Percentiles rank a stretch among this genome's conserved stretches.
Evolutionary conservation across 2,329 filamentous ascomycete species (phyloP).

Genomic region (Cryoendolithus antarcticus): DNA sequence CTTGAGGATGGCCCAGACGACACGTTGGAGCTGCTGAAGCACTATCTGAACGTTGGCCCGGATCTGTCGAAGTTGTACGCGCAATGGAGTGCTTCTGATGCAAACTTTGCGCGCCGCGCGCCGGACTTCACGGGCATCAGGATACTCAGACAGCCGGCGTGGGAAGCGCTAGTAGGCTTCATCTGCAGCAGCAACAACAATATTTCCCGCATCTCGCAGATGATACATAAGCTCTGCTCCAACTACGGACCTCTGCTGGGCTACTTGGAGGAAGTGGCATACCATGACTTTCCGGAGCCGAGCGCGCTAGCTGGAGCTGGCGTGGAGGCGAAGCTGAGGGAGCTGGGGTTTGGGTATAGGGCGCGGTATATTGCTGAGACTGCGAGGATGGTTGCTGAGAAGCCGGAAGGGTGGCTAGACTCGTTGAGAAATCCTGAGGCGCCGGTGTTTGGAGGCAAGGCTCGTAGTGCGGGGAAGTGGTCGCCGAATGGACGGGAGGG

Average conservation of each 20-base stretch:
- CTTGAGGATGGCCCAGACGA: conserved; percentile 45
- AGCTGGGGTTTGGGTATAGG: conserved; percentile 85
- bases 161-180: conserved; percentile 87
- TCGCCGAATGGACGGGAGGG: conserved; percentile 44
- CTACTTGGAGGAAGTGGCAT: conserved; percentile 47
- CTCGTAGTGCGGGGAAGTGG: conserved; percentile 35
- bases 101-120: conserved; percentile 81
- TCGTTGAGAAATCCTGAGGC: conserved; percentile 65
- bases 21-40: conserved; percentile 58
- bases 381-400: conserved; percentile 60
- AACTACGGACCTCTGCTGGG: conserved; percentile 73
- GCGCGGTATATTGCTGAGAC: conserved; percentile 88
- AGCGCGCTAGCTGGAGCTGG: conserved; percentile 55
- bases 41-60: conserved; percentile 80
- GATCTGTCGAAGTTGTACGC: conserved; percentile 66
- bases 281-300: conserved; percentile 79
- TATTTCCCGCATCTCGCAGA: conserved; percentile 85
- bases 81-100: conserved; percentile 74
- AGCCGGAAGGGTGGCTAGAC: conserved; percentile 60
- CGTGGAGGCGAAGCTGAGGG: conserved; percentile 70
- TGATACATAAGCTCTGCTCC: conserved; percentile 84
- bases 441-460: conserved; percentile 42
- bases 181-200: conserved; percentile 99
- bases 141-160: conserved; percentile 87
- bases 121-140: conserved; percentile 81